Percentiles rank a stretch among this genome's conserved stretches.
Conservation (phyloP, 768 basidiomycete species). For the Lactarius sp. region DNA sequence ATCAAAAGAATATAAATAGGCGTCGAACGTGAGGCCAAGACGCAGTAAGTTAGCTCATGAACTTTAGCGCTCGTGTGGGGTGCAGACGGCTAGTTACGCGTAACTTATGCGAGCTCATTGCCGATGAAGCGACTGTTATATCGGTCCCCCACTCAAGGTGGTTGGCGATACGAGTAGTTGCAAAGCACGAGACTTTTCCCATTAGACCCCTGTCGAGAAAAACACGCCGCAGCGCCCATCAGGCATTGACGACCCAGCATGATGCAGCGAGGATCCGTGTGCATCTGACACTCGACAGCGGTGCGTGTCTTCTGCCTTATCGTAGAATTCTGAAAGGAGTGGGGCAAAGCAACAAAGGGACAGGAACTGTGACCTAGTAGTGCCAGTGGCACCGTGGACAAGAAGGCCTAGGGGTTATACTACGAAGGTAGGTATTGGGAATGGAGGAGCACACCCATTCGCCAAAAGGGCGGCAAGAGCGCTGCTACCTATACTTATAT, state of each 20-base stretch:
- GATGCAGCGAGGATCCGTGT: background rate
- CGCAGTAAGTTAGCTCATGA: background rate
- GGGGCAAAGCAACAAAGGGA: background rate
- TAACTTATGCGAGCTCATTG: background rate
- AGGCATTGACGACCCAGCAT: background rate
- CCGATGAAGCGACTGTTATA: background rate
- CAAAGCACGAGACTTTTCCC: background rate
- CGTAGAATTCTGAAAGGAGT: background rate
- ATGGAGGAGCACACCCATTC: background rate
- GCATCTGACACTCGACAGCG: background rate
- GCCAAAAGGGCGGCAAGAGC: background rate
- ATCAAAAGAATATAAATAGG: constrained; percentile 6
- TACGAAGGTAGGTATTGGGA: background rate
- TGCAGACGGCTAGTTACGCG: background rate
- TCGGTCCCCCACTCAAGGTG: background rate
- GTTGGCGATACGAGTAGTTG: background rate
- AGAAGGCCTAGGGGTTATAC: background rate
- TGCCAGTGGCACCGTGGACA: background rate
- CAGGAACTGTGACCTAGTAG: background rate
- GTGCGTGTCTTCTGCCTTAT: background rate
- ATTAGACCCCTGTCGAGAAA: background rate
- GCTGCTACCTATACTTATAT: background rate
- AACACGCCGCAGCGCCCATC: constrained; percentile 5
- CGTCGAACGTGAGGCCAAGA: background rate
- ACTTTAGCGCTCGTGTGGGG: background rate